Conservation (phyloP, 768 basidiomycete species). For the Auricularia heimuer region DNA sequence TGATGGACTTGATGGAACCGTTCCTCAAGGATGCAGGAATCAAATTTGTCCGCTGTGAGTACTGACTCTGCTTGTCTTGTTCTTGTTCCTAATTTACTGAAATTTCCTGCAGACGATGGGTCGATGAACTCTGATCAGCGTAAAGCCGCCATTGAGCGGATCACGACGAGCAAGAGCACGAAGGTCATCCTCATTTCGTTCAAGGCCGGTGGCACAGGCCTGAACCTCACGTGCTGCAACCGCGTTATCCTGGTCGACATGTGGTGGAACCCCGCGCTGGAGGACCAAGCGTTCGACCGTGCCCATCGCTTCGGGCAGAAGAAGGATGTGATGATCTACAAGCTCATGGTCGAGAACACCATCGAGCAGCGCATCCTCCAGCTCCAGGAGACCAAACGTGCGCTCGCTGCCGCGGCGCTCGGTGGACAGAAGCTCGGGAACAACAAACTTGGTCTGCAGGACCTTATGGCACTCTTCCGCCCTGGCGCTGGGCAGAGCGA, state of each 20-base stretch:
- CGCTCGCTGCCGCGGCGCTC: conserved; percentile 71
- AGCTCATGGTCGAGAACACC: conserved; percentile 76
- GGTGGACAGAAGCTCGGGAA: conserved; percentile 79
- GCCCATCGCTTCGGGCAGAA: conserved; percentile 86
- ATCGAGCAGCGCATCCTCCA: conserved; percentile 81
- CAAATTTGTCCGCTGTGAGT: conserved; percentile 79
- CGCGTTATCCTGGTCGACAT: conserved; percentile 88
- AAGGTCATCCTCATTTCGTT: conserved; percentile 89
- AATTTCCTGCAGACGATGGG: conserved; percentile 67
- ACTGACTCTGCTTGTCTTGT: neutral
- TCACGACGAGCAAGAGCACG: conserved; percentile 47
- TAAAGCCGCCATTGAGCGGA: conserved; percentile 62
- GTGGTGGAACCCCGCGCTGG: conserved; percentile 92
- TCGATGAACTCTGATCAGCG: conserved; percentile 70
- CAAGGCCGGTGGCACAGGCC: conserved; percentile 82
- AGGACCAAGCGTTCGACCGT: conserved; percentile 92
- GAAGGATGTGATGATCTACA: conserved; percentile 78
- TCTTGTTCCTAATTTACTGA: neutral
- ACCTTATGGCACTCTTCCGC: conserved; percentile 73
- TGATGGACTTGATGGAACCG: conserved; percentile 77
- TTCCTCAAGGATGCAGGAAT: conserved; percentile 64
- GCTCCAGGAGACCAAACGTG: conserved; percentile 90
- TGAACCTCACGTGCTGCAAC: conserved; percentile 88
- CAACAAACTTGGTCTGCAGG: conserved; percentile 69
- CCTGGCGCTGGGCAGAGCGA: conserved; percentile 28